Base-by-base conservation (phyloP, 495 filamentous ascomycete genomes). In the Amniculicola lignicola region DNA sequence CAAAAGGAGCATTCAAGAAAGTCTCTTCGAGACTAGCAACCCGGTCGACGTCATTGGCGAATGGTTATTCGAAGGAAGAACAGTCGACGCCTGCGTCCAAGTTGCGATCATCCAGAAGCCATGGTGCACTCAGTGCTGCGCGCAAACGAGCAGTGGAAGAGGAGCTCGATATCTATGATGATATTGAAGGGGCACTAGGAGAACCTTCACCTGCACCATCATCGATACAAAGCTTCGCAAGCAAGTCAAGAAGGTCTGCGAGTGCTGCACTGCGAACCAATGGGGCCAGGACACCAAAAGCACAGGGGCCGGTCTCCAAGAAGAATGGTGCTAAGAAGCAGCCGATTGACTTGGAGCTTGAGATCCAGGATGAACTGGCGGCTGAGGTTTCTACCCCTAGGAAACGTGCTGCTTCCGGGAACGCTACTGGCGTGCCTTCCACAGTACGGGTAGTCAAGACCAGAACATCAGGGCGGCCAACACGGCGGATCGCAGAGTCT, bases 161-260 rank as follows among this genome's bases (percentile, higher is more conserved):
- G 16, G 41, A 54, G 45, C 29, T n/a, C 7, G 63, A 66, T 39
- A 33, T 64, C 23, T 67, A 63, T 39, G 61, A 67, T 35, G 61
- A 67, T 25, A 58, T 67, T 21, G 64, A 67, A 14, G 61, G 64
- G 11, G 64, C 61, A 16, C 19, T 61, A 2, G 35, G 43, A 7
- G n/a, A n/a, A n/a, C n/a, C n/a, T n/a, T 28, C 31, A 11, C 19
- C 27, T 24, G 42, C 44, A n/a, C n/a, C n/a, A n/a, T n/a, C n/a
- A n/a, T n/a, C n/a, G n/a, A n/a, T n/a, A n/a, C n/a, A n/a, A n/a
- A n/a, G n/a, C n/a, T n/a, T n/a, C n/a, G n/a, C n/a, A n/a, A n/a
- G n/a, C 29, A n/a, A 33, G 9, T 33, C 29, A 33, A 33, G 9
- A n/a, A 33, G 29, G 9, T 9, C 29, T n/a, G 29, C 7, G 29